These are phyloP conservation scores for Pneumocystis murina DNA, from an alignment of 1,139 yeast genomes.

Conservation along the genomic window DNA sequence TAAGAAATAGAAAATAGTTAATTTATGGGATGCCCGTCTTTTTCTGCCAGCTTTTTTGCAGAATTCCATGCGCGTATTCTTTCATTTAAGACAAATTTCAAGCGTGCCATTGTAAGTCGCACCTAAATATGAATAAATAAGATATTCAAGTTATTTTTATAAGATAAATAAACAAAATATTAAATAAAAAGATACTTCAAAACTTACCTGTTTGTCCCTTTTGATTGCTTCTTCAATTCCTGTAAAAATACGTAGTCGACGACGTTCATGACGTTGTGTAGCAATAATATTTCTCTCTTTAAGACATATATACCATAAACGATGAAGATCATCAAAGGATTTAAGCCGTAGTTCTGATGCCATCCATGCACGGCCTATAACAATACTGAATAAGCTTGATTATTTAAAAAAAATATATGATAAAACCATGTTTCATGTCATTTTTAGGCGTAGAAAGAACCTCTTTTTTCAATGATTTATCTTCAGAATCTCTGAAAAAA, in stretches of 20 bases:
- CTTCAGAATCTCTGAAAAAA: background rate
- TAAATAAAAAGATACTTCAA: background rate
- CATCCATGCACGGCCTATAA: constrained; percentile 63
- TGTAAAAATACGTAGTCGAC: constrained; percentile 14
- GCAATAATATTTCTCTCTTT: constrained; percentile 69
- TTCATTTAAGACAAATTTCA: constrained; percentile 12
- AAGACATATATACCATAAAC: constrained; percentile 74
- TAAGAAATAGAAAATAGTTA: background rate
- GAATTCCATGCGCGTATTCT: constrained; percentile 10
- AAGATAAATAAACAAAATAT: background rate
- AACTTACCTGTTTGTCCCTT: background rate
- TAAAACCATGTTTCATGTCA: background rate
- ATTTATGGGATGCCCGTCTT: background rate
- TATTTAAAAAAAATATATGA: background rate
- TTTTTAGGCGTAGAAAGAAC: background rate
- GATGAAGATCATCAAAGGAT: constrained; percentile 80
- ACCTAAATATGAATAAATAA: constrained; percentile 3
- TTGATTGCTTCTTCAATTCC: background rate
- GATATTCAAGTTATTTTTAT: constrained; percentile 1
- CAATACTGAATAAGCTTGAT: background rate
- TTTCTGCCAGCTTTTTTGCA: constrained; percentile 9
- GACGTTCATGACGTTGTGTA: constrained; percentile 49
- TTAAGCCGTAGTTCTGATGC: constrained; percentile 80
- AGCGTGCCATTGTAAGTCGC: constrained; percentile 12
- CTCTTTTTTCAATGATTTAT: background rate